A percentile compares a stretch with the other conserved stretches of the same genome.
These are phyloP conservation scores for Epichloe glyceriae DNA, from an alignment of 2,329 filamentous ascomycete species.

Conservation along the genomic window DNA sequence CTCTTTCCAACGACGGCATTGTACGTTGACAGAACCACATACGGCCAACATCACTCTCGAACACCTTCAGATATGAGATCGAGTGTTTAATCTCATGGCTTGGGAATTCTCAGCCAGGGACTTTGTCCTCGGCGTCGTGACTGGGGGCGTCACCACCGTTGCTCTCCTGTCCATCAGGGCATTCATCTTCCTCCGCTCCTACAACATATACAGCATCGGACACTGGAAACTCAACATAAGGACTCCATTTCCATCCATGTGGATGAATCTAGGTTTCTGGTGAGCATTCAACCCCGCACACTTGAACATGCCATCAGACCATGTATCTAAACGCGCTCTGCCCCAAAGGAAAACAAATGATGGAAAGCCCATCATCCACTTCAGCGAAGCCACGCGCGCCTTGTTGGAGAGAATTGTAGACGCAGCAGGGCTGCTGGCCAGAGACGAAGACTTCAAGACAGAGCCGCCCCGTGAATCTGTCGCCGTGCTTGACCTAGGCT, in stretches of 20 bases:
- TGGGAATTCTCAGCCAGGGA: constrained; percentile 8
- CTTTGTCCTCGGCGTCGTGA: constrained; percentile 17
- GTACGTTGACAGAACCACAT: too few species aligned
- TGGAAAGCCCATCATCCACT: constrained; percentile 20
- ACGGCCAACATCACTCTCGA: too few species aligned
- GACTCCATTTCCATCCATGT: constrained; percentile 36
- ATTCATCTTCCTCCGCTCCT: constrained; percentile 13
- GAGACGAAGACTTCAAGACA: not conserved
- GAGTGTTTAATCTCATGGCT: not conserved
- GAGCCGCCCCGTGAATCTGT: constrained; percentile 8
- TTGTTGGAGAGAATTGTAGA: constrained; percentile 34
- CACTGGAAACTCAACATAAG: constrained; percentile 43
- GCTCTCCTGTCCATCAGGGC: constrained; percentile 8
- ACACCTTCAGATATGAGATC: not conserved
- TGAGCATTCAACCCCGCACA: constrained; percentile 18
- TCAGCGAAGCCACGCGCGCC: constrained; percentile 33
- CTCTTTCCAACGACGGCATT: too few species aligned
- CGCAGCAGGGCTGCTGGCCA: constrained; percentile 25
- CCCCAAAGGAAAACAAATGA: constrained; percentile 16
- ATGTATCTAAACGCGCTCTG: not conserved
- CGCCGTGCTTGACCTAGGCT: constrained; percentile 39
- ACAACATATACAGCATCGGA: constrained; percentile 33
- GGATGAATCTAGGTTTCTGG: constrained; percentile 54
- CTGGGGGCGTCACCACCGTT: constrained; percentile 13
- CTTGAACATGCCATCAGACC: not conserved